Percentiles rank a stretch among this genome's conserved stretches.
Evolutionary conservation across 331 rosid species (phyloP).

Genomic region (Spiraea crenata): DNA sequence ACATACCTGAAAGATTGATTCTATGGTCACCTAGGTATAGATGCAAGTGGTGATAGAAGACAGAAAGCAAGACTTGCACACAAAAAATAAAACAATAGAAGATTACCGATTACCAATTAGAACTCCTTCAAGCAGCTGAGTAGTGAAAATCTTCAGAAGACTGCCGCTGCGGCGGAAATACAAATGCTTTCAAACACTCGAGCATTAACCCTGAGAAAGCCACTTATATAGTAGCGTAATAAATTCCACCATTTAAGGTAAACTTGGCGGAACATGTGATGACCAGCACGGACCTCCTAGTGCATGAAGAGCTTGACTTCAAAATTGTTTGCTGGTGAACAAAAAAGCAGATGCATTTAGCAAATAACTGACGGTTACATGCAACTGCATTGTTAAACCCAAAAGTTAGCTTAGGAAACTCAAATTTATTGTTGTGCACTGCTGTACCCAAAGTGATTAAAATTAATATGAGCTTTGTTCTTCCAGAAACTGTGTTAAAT

Average conservation of each 20-base stretch:
- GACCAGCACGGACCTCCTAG: not conserved
- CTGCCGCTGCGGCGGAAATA: constrained; percentile 1
- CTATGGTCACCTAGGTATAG: too few relatives aligned
- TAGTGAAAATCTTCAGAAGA: constrained; percentile 1
- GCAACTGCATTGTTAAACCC: not conserved
- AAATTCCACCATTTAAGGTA: constrained; percentile 24
- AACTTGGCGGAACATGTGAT: constrained; percentile 9
- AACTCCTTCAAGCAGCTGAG: not conserved
- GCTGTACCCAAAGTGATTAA: not conserved
- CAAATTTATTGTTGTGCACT: too few relatives aligned
- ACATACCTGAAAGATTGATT: not conserved
- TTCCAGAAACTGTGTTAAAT: not conserved
- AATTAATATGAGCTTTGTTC: not conserved
- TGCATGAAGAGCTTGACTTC: constrained; percentile 4
- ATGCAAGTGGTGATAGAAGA: not conserved
- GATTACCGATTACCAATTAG: constrained; percentile 7
- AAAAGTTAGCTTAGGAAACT: not conserved
- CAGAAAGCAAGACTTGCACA: constrained; percentile 2
- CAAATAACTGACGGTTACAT: constrained; percentile 9
- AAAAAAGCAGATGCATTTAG: not conserved
- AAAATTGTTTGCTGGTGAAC: constrained; percentile 4
- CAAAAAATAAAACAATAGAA: not conserved
- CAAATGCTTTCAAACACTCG: not conserved
- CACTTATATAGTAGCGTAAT: constrained; percentile 2
- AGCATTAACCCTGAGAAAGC: constrained; percentile 13